Conservation (phyloP, 768 basidiomycete genomes). For the Suillus americanus region DNA sequence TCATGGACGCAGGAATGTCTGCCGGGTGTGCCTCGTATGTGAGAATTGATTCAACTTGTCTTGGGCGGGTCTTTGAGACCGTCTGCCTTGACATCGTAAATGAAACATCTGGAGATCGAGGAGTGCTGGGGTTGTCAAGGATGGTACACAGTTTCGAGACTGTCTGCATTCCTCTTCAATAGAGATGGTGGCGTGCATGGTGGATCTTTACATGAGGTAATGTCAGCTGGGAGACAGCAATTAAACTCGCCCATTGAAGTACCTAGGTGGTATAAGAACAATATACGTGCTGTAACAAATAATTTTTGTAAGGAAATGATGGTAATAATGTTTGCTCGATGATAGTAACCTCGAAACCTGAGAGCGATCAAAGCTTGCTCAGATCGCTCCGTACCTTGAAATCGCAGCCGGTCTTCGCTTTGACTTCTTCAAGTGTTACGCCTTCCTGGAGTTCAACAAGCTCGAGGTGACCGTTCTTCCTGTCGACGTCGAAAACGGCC, state of each 20-base stretch:
- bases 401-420: constrained; percentile 81
- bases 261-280: neutral
- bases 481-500: constrained; percentile 86
- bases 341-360: constrained; percentile 13
- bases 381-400: constrained; percentile 62
- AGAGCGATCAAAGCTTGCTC: constrained; percentile 42
- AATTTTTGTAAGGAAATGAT: neutral
- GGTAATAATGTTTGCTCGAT: neutral
- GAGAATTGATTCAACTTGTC: too few species aligned
- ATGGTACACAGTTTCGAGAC: too few species aligned
- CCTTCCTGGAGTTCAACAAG: constrained; percentile 86
- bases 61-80: too few species aligned
- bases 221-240: neutral
- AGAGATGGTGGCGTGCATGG: too few species aligned
- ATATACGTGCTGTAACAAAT: neutral
- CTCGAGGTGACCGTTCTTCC: constrained; percentile 66
- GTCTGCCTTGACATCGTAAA: too few species aligned
- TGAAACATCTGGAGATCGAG: too few species aligned
- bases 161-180: neutral
- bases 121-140: too few species aligned
- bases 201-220: neutral
- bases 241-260: neutral
- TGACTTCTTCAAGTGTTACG: constrained; percentile 79
- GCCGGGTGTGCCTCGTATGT: too few species aligned
- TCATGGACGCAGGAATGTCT: too few species aligned